Evolutionary conservation across 805 yeast species (phyloP), one percentile per base, ranked within the genome.

Genomic region (Yamadazyma ubonensis): DNA sequence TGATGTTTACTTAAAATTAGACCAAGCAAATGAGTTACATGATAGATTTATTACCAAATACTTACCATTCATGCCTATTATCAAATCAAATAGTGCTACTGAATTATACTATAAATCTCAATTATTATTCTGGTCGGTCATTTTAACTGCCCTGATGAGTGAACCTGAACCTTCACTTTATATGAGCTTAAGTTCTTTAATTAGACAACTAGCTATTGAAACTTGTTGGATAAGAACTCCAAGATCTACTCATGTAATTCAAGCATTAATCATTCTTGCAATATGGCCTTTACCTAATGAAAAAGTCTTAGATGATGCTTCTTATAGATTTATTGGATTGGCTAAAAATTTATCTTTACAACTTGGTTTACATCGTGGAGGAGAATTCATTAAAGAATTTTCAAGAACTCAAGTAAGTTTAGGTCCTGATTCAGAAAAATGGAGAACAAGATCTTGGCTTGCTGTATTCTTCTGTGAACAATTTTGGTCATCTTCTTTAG

Each of bases 221-320:
- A 86, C 95, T 0, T 88, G 96, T 62, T 87, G 96, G 95, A 79
- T 89, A 35, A 70, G 90, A 42, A 90, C 97, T 0, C 96, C 97
- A 2, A 73, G 97, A 55, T 86, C 96, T 2, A 86, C 96, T 0
- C 96, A 90, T 58, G 90, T 90, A 28, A 87, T 90, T 6, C 97
- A 90, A 56, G 95, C 96, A 0, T 67, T 90, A 28, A 65, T 90
- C 18, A 83, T 90, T n/a, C 67, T 90, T 20, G 79, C 90, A 20
- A 79, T 80, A 11, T 90, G 97, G 97, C 96, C 96, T 0, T 61
- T 90, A 32, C 97, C 97, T 0, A 89, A 89, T 54, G 90, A 86
- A 54, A 90, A 89, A 54, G 91, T 90, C 14, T 68, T 90, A 43
- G 97, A 90, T 62, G 97, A 90, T 57, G 83, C 93, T 55, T 84